These are phyloP conservation scores for Byssothecium circinans DNA, from an alignment of 2,329 filamentous ascomycete genomes.

Conservation along the genomic window DNA sequence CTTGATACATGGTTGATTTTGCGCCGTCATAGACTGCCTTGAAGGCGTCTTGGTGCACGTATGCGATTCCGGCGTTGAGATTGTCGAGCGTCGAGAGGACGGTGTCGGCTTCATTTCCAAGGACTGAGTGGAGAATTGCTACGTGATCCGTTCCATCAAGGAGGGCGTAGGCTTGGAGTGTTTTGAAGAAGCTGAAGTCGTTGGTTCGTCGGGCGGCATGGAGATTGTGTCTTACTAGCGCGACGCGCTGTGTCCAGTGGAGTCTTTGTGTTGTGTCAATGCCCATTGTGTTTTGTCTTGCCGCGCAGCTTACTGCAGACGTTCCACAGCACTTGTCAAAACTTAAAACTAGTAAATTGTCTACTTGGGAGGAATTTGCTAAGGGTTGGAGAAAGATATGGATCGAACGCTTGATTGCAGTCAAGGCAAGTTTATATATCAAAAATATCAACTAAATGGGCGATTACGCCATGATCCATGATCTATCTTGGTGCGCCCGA, in stretches of 20 bases:
- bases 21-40: constrained; percentile 49
- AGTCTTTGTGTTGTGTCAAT: constrained; percentile 36
- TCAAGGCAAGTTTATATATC: not conserved
- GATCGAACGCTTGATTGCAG: not conserved
- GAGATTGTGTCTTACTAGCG: constrained; percentile 50
- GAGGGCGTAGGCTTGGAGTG: constrained; percentile 48
- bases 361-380: not conserved
- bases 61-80: constrained; percentile 50
- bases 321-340: constrained; percentile 3
- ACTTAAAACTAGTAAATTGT: not conserved
- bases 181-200: constrained; percentile 53
- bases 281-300: constrained; percentile 19
- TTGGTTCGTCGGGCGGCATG: constrained; percentile 48
- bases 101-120: constrained; percentile 48
- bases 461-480: not conserved
- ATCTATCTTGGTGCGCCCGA: not conserved
- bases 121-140: constrained; percentile 43
- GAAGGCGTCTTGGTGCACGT: constrained; percentile 52
- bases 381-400: not conserved
- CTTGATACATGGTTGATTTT: constrained; percentile 41
- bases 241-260: constrained; percentile 51
- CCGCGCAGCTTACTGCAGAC: constrained; percentile 1
- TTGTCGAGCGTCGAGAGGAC: constrained; percentile 50
- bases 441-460: not conserved
- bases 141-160: constrained; percentile 51